phyloP scores from a whole-genome alignment of 441 rosid species.

The Omphalea diandra region DNA sequence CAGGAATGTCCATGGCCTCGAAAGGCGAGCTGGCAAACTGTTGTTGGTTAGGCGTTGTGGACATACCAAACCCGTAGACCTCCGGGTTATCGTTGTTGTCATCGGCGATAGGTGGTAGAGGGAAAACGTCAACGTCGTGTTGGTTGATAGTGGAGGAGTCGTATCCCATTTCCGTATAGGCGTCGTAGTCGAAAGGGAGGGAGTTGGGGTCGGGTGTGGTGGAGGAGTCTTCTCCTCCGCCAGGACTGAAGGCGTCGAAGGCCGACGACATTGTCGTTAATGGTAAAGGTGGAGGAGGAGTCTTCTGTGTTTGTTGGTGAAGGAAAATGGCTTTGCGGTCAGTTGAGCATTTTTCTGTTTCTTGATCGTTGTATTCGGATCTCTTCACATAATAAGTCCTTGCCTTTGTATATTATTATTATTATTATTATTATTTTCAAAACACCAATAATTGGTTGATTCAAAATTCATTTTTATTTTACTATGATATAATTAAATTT shows the following conservation, averaged over 20 bases:
- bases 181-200: constrained; percentile 31
- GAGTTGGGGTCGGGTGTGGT: constrained; percentile 24
- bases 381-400: constrained; percentile 9
- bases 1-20: constrained; percentile 29
- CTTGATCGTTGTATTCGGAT: constrained; percentile 34
- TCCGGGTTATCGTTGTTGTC: too few relatives aligned
- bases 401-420: too few relatives aligned
- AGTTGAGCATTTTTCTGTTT: constrained; percentile 12
- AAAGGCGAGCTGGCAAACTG: constrained; percentile 54
- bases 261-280: constrained; percentile 41
- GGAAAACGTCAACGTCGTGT: constrained; percentile 25
- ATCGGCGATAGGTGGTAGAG: constrained; percentile 20
- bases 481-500: too few relatives aligned
- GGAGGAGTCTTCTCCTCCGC: constrained; percentile 29
- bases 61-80: constrained; percentile 47
- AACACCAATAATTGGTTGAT: too few relatives aligned
- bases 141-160: constrained; percentile 26
- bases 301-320: too few relatives aligned
- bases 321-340: constrained; percentile 12
- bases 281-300: too few relatives aligned
- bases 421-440: too few relatives aligned
- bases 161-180: constrained; percentile 31
- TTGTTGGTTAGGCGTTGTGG: constrained; percentile 35
- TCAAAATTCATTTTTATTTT: too few relatives aligned
- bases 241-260: constrained; percentile 37